phyloP scores from a whole-genome alignment of 176 grass and related monocot genomes.

The Carex kokanica region DNA sequence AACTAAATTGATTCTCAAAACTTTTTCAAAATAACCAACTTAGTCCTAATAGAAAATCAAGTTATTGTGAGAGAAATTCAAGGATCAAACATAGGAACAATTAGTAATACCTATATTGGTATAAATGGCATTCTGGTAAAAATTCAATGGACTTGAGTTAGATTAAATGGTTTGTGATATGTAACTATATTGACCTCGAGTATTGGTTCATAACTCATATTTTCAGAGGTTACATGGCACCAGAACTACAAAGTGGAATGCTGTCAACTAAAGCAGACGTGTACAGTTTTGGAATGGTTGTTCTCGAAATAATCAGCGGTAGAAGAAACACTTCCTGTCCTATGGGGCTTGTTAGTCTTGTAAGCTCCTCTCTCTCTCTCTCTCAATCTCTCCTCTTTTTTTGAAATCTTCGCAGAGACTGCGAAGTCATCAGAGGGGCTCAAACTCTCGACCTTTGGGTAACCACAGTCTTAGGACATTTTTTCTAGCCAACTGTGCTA shows the following conservation, averaged over 20 bases:
- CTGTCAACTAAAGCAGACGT: neutral
- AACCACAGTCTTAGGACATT: no score
- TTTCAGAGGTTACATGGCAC: constrained; percentile 14
- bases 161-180: neutral
- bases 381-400: neutral
- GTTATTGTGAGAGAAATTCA: neutral
- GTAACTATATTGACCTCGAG: neutral
- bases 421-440: no score
- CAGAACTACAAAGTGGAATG: neutral
- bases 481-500: no score
- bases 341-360: neutral
- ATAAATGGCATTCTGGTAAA: neutral
- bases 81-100: neutral
- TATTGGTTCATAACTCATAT: neutral
- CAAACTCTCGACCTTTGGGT: no score
- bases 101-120: neutral
- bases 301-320: constrained; percentile 11
- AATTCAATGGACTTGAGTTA: neutral
- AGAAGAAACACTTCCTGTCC: neutral
- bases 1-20: neutral
- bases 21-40: neutral
- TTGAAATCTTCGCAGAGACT: no score
- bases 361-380: neutral
- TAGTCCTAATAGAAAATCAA: neutral
- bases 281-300: constrained; percentile 11